These are phyloP conservation scores for Pythium myriotylum DNA, from an alignment of 352 stramenopile species.

Conservation along the genomic window DNA sequence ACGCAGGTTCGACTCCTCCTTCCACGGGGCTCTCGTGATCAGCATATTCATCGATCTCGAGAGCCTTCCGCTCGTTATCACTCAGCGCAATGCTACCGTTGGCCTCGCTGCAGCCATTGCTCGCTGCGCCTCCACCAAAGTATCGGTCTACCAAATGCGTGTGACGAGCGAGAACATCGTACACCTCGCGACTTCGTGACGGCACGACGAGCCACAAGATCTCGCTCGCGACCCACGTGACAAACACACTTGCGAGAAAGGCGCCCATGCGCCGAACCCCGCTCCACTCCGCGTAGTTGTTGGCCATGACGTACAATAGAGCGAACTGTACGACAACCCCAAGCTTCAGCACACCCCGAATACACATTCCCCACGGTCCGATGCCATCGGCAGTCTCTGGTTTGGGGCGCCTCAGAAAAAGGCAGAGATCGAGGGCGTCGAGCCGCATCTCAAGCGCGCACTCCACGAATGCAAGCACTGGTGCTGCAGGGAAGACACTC, in stretches of 20 bases:
- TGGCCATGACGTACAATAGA: constrained; percentile 32
- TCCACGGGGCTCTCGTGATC: neutral
- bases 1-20: neutral
- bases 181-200: constrained; percentile 4
- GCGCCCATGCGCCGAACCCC: constrained; percentile 23
- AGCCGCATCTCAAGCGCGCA: constrained; percentile 33
- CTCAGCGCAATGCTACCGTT: neutral
- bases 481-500: constrained; percentile 19
- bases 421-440: constrained; percentile 33
- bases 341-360: constrained; percentile 17
- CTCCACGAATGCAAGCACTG: constrained; percentile 24
- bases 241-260: constrained; percentile 27
- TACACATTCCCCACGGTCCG: constrained; percentile 26
- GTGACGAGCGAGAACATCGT: constrained; percentile 18
- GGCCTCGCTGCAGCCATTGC: neutral
- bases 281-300: constrained; percentile 28
- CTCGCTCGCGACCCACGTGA: constrained; percentile 23
- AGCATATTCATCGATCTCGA: neutral
- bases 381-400: constrained; percentile 30
- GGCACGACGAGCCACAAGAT: constrained; percentile 20
- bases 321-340: constrained; percentile 25
- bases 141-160: constrained; percentile 32
- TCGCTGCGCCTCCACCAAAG: constrained; percentile 11
- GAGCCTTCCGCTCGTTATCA: constrained; percentile 5
- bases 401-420: constrained; percentile 24